Evolutionary conservation across 345 rosid species (phyloP).

Genomic region (Camelina hispida): DNA sequence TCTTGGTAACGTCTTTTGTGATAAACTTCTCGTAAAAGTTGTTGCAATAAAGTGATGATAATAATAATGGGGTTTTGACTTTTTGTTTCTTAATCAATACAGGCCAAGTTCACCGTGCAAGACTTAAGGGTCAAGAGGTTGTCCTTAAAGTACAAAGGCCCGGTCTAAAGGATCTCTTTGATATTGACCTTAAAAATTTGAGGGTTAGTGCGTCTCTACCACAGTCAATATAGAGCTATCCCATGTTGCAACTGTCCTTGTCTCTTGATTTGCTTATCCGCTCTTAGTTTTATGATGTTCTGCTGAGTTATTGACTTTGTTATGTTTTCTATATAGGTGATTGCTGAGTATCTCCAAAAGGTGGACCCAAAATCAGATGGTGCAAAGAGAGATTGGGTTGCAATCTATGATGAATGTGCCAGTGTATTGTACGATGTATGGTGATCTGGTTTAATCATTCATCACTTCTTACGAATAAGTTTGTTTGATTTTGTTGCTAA

Average conservation of each 20-base stretch:
- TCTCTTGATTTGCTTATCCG: background rate
- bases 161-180: constrained; percentile 94
- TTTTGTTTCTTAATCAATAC: constrained; percentile 22
- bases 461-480: background rate
- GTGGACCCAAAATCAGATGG: constrained; percentile 99
- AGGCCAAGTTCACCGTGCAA: constrained; percentile 99
- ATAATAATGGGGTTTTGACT: background rate
- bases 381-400: constrained; percentile 99
- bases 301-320: background rate
- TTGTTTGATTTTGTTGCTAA: background rate
- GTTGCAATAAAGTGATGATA: constrained; percentile 22
- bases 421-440: constrained; percentile 83
- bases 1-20: constrained; percentile 66
- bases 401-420: constrained; percentile 99
- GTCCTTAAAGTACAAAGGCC: constrained; percentile 98
- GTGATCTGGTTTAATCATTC: background rate
- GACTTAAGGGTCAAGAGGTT: constrained; percentile 85
- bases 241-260: background rate
- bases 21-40: constrained; percentile 17
- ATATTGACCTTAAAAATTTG: constrained; percentile 91
- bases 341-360: constrained; percentile 97
- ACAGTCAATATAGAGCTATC: background rate
- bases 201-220: constrained; percentile 62
- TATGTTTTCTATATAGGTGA: constrained; percentile 58
- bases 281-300: background rate